Percentiles rank a stretch among this genome's conserved stretches.
Evolutionary conservation across 75 land plant species (phyloP).

Genomic region (Pinus taeda): DNA sequence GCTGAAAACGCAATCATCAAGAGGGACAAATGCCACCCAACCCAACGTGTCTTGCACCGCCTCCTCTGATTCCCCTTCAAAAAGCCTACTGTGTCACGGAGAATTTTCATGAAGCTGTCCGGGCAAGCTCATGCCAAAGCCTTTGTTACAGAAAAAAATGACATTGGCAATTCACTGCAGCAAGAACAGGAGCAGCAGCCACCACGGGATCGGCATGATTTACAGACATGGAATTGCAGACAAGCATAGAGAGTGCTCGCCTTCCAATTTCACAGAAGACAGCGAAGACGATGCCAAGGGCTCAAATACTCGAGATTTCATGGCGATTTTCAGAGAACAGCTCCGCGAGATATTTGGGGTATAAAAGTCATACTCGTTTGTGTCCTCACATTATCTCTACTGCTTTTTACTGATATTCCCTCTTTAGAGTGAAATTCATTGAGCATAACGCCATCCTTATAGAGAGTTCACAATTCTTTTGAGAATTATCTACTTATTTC

Average conservation of each 20-base stretch:
- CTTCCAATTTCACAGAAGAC: not conserved
- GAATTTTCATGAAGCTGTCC: slow-evolving; percentile 17
- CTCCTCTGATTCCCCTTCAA: not conserved
- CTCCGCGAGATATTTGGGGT: not conserved
- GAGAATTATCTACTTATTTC: too few relatives aligned
- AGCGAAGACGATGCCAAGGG: not conserved
- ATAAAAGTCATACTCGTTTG: not conserved
- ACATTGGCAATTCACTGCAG: not conserved
- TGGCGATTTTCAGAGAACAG: not conserved
- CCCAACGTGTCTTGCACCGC: not conserved
- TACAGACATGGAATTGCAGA: slow-evolving; percentile 13
- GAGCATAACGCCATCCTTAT: too few relatives aligned
- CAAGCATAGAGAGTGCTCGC: not conserved
- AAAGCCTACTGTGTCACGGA: slow-evolving; percentile 11
- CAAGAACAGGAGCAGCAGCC: slow-evolving; percentile 36
- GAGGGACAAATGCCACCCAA: too few relatives aligned
- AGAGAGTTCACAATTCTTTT: too few relatives aligned
- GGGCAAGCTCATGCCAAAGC: slow-evolving; percentile 18
- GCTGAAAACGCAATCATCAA: too few relatives aligned
- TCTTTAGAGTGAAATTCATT: too few relatives aligned
- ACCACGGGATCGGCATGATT: slow-evolving; percentile 15
- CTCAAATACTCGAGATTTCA: not conserved
- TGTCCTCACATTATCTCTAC: not conserved
- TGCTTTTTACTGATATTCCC: too few relatives aligned
- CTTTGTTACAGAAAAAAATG: not conserved